Base-by-base conservation (phyloP, 805 yeast genomes). In the Cyberlindnera subsufficiens region DNA sequence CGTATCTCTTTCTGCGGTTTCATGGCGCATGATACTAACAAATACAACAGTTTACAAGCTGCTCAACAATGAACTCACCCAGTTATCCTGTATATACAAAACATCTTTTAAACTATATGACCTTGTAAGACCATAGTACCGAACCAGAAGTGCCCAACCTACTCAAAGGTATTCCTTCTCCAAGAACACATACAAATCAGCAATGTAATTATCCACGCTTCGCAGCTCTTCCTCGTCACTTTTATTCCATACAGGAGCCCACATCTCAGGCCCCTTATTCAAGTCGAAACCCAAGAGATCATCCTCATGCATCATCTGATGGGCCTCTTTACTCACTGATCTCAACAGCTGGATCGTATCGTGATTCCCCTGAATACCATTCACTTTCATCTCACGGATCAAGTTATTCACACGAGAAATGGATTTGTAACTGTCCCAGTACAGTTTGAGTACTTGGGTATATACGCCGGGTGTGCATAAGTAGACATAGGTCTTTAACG, bases 361-460 rank as follows among this genome's bases (percentile, higher is more conserved):
- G 5, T 55, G 39, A 40, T 64, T 59, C 4, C 69, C 65, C 30
- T 59, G 58, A 10, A 71, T 61, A 6, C 69, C 74, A 45, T 71
- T 69, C 40, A 67, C 64, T 14, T 60, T 61, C 54, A 71, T 58
- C 43, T 71, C 75, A 15, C 66, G 61, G n/a, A 66, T 53, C 15
- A 66, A 45, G 13, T 52, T 49, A 19, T 61, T 59, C n/a, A 68
- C 60, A 5, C 59, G 53, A 22, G 53, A 55, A 27, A 70, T 46
- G 42, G 69, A 72, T 31, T 64, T 59, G 51, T 59, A 68, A 37
- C 51, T 51, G 22, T 61, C 52, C 75, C 75, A 71, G n/a, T 59
- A 45, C 8, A 68, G 51, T 32, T 50, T 43, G 14, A 71, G 47
- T 35, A 67, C 60, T 32, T 55, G 52, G 49, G 68, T 69, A 49